Evolutionary conservation across 805 yeast genomes (phyloP), one percentile per base, ranked within the genome.

Genomic region (Yamadazyma scolyti): DNA sequence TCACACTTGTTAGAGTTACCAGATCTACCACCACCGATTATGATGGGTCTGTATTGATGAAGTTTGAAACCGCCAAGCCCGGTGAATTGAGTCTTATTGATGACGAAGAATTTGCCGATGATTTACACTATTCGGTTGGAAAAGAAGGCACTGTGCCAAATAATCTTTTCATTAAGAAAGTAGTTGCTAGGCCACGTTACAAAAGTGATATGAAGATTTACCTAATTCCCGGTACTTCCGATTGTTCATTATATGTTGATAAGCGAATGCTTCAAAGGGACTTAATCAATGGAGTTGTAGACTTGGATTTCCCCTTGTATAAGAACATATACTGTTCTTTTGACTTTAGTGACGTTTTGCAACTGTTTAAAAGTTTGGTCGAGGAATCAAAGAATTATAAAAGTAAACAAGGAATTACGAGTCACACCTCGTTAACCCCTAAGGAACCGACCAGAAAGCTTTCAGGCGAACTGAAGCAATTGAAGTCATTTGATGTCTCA

Each of bases 181-280:
- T 70, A 15, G 68, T 76, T 20, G 82, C 82, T 9, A 57, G 81
- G 42, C 83, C 83, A 9, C 52, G 83, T 20, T 77, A 77, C 50
- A 77, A 77, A 46, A 61, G 75, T 4, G 74, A 73, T 40, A 77
- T 77, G 83, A 72, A 75, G 46, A 69, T 77, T n/a, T 77, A 71
- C 50, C 42, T 77, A 12, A 53, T 77, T 5, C 79, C 80, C 3
- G 53, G 64, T 16, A 44, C 49, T 10, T 36, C 47, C 5, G 47
- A 60, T 32, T 41, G 52, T 33, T 63, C 68, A 2, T 39, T 75
- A 13, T 75, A 75, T 39, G 61, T 71, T 23, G 74, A 73, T 39
- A 60, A 59, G 33, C 54, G 73, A 34, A 69, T 71, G 68, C 57
- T 75, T 39, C 71, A 64, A 40, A 48, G 80, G 27, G 81, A 75